Evolutionary conservation across 352 stramenopile genomes (phyloP).

Genomic region (Peronospora belbahrii): DNA sequence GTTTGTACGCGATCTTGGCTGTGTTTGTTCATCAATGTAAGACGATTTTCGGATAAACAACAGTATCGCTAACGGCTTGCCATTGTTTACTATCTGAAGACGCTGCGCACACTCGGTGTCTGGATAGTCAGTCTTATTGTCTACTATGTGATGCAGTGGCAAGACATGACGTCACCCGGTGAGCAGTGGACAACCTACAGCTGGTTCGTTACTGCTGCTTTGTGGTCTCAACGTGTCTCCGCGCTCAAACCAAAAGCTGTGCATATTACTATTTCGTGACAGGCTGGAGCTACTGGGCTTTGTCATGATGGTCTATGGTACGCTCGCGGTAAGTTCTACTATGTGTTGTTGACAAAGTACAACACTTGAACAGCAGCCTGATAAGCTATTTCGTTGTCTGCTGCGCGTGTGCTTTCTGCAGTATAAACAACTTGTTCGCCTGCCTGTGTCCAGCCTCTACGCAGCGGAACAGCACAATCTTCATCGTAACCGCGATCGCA

Average conservation of each 20-base stretch:
- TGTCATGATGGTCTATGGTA: slow-evolving; percentile 74
- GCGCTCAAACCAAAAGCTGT: slow-evolving; percentile 1
- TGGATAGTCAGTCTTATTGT: slow-evolving; percentile 72
- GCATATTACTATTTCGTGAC: slow-evolving; percentile 2
- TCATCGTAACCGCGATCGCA: slow-evolving; percentile 7
- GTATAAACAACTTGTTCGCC: slow-evolving; percentile 75
- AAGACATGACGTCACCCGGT: slow-evolving; percentile 41
- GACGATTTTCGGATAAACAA: slow-evolving; percentile 1
- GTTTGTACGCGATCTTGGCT: slow-evolving; percentile 23
- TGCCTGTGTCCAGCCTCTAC: slow-evolving; percentile 47
- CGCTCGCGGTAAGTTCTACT: slow-evolving; percentile 48
- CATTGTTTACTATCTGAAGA: slow-evolving; percentile 29
- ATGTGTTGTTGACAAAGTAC: slow-evolving; percentile 1
- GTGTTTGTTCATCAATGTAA: slow-evolving; percentile 2
- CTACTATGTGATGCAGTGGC: slow-evolving; percentile 74
- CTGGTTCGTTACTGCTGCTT: slow-evolving; percentile 34
- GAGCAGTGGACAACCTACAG: slow-evolving; percentile 68
- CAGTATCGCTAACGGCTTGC: slow-evolving; percentile 7
- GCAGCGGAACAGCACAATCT: slow-evolving; percentile 37
- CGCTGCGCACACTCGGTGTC: slow-evolving; percentile 68
- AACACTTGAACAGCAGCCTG: slow-evolving; percentile 3
- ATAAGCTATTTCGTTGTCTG: background rate
- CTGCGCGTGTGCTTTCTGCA: slow-evolving; percentile 14
- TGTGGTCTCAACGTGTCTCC: background rate
- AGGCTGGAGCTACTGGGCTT: slow-evolving; percentile 72